Conservation (phyloP, 768 basidiomycete species). For the Tulasnella sp. region DNA sequence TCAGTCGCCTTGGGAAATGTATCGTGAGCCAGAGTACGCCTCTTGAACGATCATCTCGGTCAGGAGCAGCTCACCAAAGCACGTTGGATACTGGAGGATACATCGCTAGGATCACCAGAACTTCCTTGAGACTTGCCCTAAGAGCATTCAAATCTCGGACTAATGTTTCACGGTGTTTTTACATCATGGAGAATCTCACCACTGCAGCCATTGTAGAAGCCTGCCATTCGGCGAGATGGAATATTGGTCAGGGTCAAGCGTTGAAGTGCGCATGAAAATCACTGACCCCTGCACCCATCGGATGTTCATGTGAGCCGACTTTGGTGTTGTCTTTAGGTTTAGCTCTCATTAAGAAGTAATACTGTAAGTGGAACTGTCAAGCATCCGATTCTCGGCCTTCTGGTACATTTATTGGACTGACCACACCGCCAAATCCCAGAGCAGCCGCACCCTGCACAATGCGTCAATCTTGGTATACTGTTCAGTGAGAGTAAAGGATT, state of each 20-base stretch:
- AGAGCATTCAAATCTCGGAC: too few relatives aligned
- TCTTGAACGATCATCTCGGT: not conserved
- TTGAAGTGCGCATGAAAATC: too few relatives aligned
- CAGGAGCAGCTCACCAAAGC: not conserved
- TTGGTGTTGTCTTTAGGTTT: conserved; percentile 7
- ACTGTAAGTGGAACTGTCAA: not conserved
- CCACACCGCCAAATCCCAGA: conserved; percentile 1
- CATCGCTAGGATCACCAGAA: not conserved
- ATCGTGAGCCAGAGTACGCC: not conserved
- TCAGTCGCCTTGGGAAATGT: not conserved
- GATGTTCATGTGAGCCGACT: conserved; percentile 3
- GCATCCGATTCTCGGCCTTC: not conserved
- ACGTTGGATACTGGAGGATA: not conserved
- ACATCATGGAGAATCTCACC: too few relatives aligned
- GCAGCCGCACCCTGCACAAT: conserved; percentile 5
- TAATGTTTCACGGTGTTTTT: too few relatives aligned
- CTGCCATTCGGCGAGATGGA: too few relatives aligned
- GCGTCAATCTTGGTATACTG: too few relatives aligned
- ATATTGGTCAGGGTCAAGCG: too few relatives aligned
- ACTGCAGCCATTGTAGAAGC: not conserved
- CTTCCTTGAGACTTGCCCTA: too few relatives aligned
- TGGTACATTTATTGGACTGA: not conserved
- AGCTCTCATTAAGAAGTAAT: not conserved
- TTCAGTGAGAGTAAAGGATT: too few relatives aligned
- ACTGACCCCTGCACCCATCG: not conserved